Conservation (phyloP, 345 rosid genomes). For the Gynandropsis gynandra region DNA sequence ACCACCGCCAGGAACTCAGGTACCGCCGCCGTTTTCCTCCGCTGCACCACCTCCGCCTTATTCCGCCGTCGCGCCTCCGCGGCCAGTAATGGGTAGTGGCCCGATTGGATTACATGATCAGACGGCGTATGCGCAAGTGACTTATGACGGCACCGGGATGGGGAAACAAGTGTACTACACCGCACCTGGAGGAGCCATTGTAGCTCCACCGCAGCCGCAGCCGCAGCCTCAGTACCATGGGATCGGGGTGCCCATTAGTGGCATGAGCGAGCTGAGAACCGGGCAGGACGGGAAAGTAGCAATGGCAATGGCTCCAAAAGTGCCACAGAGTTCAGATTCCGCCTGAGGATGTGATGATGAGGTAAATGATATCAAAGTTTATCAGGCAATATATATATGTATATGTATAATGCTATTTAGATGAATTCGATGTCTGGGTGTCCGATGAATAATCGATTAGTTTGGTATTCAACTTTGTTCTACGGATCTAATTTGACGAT, state of each 20-base stretch:
- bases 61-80: too few relatives aligned
- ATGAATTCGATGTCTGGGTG: conserved; percentile 7
- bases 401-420: conserved; percentile 8
- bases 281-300: conserved; percentile 26
- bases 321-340: conserved; percentile 15
- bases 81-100: conserved; percentile 23
- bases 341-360: conserved; percentile 15
- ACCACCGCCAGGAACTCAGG: conserved; percentile 9
- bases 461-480: too few relatives aligned
- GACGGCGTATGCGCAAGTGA: conserved; percentile 18
- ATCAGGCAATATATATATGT: conserved; percentile 1
- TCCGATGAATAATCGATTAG: background rate
- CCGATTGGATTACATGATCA: conserved; percentile 22
- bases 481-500: too few relatives aligned
- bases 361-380: conserved; percentile 7
- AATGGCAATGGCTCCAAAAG: conserved; percentile 17
- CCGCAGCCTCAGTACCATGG: conserved; percentile 27
- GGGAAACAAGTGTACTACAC: conserved; percentile 27
- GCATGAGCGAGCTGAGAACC: conserved; percentile 22
- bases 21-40: conserved; percentile 7
- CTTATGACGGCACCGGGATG: background rate
- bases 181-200: conserved; percentile 24
- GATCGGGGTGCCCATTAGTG: conserved; percentile 25
- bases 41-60: conserved; percentile 23
- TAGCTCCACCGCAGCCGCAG: conserved; percentile 20